These are phyloP conservation scores for Yamadazyma kitorensis DNA, from an alignment of 805 yeast genomes.

Conservation along the genomic window DNA sequence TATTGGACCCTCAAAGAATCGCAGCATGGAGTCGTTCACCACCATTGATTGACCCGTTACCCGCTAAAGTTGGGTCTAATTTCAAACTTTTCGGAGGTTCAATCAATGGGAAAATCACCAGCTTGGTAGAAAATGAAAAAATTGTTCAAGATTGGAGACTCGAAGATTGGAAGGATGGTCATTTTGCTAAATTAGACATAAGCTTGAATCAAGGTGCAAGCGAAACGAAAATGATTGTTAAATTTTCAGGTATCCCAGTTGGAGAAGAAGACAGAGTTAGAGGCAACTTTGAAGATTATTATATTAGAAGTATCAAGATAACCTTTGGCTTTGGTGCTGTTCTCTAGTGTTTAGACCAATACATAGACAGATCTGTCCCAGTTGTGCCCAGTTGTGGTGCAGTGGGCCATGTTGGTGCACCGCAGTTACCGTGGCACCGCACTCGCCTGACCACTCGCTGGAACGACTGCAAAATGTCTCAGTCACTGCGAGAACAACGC, in stretches of 20 bases:
- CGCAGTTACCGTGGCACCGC: too few species aligned
- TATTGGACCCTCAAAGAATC: slow-evolving; percentile 72
- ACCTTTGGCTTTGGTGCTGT: slow-evolving; percentile 97
- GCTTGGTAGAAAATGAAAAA: slow-evolving; percentile 53
- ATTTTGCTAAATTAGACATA: slow-evolving; percentile 67
- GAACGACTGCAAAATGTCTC: too few species aligned
- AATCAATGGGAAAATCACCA: slow-evolving; percentile 65
- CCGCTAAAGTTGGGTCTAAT: slow-evolving; percentile 54
- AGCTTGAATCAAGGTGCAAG: slow-evolving; percentile 73
- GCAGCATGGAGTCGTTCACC: slow-evolving; percentile 89
- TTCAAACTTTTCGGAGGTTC: slow-evolving; percentile 86
- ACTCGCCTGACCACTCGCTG: too few species aligned
- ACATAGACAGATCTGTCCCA: too few species aligned
- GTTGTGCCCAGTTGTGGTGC: too few species aligned
- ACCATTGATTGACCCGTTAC: slow-evolving; percentile 49
- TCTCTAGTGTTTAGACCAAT: slow-evolving; percentile 26
- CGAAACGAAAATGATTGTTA: slow-evolving; percentile 77
- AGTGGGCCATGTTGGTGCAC: too few species aligned
- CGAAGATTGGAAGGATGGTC: slow-evolving; percentile 84
- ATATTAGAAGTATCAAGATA: slow-evolving; percentile 81
- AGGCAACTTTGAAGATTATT: slow-evolving; percentile 83
- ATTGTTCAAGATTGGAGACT: slow-evolving; percentile 85
- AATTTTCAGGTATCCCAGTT: slow-evolving; percentile 85
- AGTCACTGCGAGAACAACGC: too few species aligned
- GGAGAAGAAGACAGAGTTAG: slow-evolving; percentile 92